Evolutionary conservation across 495 filamentous ascomycete genomes (phyloP).

Genomic region (Choiromyces venosus): DNA sequence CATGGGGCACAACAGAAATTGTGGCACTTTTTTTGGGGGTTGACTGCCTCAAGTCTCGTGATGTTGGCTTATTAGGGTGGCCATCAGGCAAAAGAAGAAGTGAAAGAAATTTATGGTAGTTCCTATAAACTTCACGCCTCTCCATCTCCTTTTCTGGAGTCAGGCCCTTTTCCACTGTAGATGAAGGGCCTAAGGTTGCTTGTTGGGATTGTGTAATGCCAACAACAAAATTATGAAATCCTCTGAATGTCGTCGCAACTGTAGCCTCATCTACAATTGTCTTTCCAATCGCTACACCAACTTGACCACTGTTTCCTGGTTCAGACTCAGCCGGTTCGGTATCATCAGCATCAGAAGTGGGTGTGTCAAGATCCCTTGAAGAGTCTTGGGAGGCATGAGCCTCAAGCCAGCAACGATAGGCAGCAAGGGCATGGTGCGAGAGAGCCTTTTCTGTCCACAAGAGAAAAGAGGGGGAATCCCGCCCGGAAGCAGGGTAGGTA

Average conservation of each 20-base stretch:
- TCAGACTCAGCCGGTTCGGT: neutral
- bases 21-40: slow-evolving; percentile 15
- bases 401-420: slow-evolving; percentile 40
- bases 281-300: slow-evolving; percentile 38
- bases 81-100: slow-evolving; percentile 35
- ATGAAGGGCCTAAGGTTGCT: slow-evolving; percentile 8
- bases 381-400: slow-evolving; percentile 46
- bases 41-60: slow-evolving; percentile 8
- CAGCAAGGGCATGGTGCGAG: slow-evolving; percentile 37
- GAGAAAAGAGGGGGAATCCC: slow-evolving; percentile 21
- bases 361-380: slow-evolving; percentile 9
- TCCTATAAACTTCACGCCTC: slow-evolving; percentile 38
- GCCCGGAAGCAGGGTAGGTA: slow-evolving; percentile 20
- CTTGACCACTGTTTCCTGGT: slow-evolving; percentile 15
- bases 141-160: slow-evolving; percentile 31
- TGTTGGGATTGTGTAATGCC: slow-evolving; percentile 27
- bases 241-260: slow-evolving; percentile 39
- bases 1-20: slow-evolving; percentile 24
- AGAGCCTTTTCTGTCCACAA: slow-evolving; percentile 41
- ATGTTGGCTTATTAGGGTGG: slow-evolving; percentile 30
- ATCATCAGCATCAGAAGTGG: neutral
- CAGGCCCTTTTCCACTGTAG: slow-evolving; percentile 18
- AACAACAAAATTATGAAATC: slow-evolving; percentile 36
- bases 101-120: slow-evolving; percentile 41
- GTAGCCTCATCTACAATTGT: slow-evolving; percentile 39